Evolutionary conservation across 164 flowering plant species (phyloP).

Genomic region (Hamamelis virginiana): DNA sequence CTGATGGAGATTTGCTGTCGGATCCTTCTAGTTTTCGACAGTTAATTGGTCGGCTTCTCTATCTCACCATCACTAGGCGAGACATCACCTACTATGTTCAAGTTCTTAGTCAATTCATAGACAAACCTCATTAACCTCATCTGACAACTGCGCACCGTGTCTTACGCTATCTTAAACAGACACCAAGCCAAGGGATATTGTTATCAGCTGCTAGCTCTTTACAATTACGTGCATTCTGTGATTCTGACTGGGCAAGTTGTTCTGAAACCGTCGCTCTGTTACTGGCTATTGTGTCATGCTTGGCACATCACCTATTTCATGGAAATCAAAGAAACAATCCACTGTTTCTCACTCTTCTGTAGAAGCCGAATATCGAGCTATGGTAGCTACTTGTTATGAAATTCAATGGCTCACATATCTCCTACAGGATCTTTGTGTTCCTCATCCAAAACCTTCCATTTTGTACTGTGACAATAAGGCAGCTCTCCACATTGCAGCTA

Average conservation of each 20-base stretch:
- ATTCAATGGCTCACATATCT: not conserved
- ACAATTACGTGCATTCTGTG: not conserved
- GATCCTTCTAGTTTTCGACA: too few species aligned
- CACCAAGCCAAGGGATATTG: constrained; percentile 7
- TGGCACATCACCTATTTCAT: too few species aligned
- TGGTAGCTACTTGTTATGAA: not conserved
- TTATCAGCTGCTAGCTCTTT: not conserved
- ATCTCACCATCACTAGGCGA: not conserved
- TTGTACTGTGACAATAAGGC: too few species aligned
- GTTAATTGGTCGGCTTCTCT: not conserved
- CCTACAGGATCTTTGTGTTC: too few species aligned
- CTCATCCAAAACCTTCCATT: too few species aligned
- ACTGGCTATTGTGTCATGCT: too few species aligned
- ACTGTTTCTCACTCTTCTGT: not conserved
- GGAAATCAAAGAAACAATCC: too few species aligned
- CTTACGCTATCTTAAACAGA: not conserved
- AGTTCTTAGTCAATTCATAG: not conserved
- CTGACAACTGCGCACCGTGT: not conserved
- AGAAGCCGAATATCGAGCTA: constrained; percentile 10
- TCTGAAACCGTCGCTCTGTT: not conserved
- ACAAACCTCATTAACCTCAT: not conserved
- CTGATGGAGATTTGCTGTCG: too few species aligned
- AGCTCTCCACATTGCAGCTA: too few species aligned
- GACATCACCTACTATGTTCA: not conserved
- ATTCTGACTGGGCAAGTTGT: constrained; percentile 12